Conservation (phyloP, 306 rosid genomes). For the Luffa acutangula region DNA sequence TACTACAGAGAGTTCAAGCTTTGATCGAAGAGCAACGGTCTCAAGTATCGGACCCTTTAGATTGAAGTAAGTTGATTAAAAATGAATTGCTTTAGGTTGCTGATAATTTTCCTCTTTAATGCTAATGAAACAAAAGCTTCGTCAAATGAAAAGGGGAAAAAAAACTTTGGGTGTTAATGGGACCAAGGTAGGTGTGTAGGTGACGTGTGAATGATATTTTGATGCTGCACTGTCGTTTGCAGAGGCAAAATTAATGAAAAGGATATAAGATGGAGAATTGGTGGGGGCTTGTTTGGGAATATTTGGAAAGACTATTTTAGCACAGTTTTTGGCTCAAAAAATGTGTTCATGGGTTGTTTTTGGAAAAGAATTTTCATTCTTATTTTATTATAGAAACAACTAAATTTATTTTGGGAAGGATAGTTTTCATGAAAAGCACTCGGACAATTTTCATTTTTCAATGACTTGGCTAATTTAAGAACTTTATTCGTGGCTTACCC, state of each 20-base stretch:
- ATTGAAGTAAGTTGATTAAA: conserved; percentile 34
- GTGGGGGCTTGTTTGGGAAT: background rate
- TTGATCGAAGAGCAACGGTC: conserved; percentile 52
- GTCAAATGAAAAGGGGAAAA: background rate
- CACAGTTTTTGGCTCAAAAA: background rate
- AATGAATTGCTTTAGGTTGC: background rate
- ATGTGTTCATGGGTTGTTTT: background rate
- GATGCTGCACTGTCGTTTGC: background rate
- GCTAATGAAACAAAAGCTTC: background rate
- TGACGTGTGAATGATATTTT: background rate
- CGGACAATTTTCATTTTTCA: background rate
- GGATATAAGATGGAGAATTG: background rate
- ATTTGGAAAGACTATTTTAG: background rate
- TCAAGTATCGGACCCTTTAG: conserved; percentile 34
- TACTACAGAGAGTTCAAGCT: conserved; percentile 62
- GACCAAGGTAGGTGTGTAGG: background rate
- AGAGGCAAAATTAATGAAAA: background rate
- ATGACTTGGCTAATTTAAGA: background rate
- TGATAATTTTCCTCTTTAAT: background rate
- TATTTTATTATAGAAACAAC: background rate
- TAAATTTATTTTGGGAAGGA: background rate
- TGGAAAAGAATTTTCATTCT: background rate
- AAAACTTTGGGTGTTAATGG: background rate
- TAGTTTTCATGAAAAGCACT: background rate
- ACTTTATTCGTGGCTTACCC: background rate